phyloP scores from a whole-genome alignment of 164 flowering plant species.

The Tinospora cordifolia region DNA sequence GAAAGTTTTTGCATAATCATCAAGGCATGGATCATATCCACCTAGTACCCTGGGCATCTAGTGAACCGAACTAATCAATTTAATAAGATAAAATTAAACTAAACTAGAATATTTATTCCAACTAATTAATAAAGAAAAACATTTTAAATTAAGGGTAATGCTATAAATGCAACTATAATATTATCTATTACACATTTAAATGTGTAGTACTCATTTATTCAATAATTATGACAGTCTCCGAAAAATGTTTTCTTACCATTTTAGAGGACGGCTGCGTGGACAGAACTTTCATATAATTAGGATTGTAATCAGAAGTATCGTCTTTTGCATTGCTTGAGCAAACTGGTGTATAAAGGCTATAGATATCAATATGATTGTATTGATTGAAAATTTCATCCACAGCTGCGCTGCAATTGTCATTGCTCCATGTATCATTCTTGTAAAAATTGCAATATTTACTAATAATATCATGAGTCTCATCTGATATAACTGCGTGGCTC shows the following conservation, averaged over 20 bases:
- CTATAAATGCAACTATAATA: too few species aligned
- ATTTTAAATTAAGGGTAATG: too few species aligned
- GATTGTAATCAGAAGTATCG: slow-evolving; percentile 16
- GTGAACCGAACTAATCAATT: not conserved
- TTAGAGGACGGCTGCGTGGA: slow-evolving; percentile 8
- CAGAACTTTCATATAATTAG: slow-evolving; percentile 18
- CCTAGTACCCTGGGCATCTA: slow-evolving; percentile 78
- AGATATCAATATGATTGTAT: slow-evolving; percentile 74
- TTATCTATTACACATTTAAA: too few species aligned
- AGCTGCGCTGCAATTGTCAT: slow-evolving; percentile 37
- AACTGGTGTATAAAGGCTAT: slow-evolving; percentile 71
- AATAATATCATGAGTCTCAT: slow-evolving; percentile 64
- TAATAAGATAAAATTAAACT: too few species aligned
- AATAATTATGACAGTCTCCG: too few species aligned
- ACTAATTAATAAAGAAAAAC: too few species aligned
- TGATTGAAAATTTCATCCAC: slow-evolving; percentile 59
- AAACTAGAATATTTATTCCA: too few species aligned
- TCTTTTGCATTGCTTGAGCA: slow-evolving; percentile 30
- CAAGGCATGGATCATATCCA: slow-evolving; percentile 87
- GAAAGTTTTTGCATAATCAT: slow-evolving; percentile 50
- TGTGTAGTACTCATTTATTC: too few species aligned
- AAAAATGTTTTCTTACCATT: too few species aligned
- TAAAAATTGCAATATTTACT: slow-evolving; percentile 51
- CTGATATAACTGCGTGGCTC: slow-evolving; percentile 94
- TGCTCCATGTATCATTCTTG: slow-evolving; percentile 56